phyloP scores from a whole-genome alignment of 768 basidiomycete species.

The Lanmaoa pseudosensibilis region DNA sequence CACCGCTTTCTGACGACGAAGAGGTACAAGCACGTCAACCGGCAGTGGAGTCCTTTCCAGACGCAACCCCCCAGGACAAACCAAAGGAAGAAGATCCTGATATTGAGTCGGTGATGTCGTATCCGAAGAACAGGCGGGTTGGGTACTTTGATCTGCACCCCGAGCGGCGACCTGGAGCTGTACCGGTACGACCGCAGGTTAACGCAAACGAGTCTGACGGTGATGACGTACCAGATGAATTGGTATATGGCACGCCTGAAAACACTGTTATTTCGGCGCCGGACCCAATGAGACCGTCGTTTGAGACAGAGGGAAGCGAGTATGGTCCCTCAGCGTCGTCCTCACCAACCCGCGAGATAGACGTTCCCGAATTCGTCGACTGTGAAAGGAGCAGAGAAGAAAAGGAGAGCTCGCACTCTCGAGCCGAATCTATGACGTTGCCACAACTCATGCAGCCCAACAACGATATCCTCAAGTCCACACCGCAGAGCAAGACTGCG shows the following conservation, averaged over 20 bases:
- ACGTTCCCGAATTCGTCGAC: slow-evolving; percentile 31
- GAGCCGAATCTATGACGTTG: slow-evolving; percentile 32
- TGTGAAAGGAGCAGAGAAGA: slow-evolving; percentile 23
- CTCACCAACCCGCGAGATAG: slow-evolving; percentile 30
- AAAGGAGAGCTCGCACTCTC: slow-evolving; percentile 26
- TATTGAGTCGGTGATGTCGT: slow-evolving; percentile 42
- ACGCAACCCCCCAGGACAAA: slow-evolving; percentile 27
- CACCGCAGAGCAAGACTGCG: slow-evolving; percentile 61
- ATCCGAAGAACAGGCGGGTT: slow-evolving; percentile 40
- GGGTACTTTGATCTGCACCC: slow-evolving; percentile 83
- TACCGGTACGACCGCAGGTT: slow-evolving; percentile 28
- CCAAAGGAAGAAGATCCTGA: slow-evolving; percentile 48
- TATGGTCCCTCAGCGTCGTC: slow-evolving; percentile 33
- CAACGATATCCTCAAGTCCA: slow-evolving; percentile 17
- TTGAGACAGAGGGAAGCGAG: slow-evolving; percentile 35
- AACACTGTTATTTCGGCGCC: slow-evolving; percentile 14
- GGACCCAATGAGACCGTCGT: slow-evolving; percentile 31
- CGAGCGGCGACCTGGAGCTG: slow-evolving; percentile 51
- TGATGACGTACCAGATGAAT: slow-evolving; percentile 36
- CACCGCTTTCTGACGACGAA: slow-evolving; percentile 43
- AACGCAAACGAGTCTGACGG: slow-evolving; percentile 36
- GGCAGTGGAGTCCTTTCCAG: slow-evolving; percentile 7
- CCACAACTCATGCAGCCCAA: slow-evolving; percentile 13
- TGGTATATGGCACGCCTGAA: slow-evolving; percentile 34
- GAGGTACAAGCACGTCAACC: slow-evolving; percentile 30